Base-by-base conservation (phyloP, 1,284 basidiomycete genomes). In the Moesziomyces sp. region DNA sequence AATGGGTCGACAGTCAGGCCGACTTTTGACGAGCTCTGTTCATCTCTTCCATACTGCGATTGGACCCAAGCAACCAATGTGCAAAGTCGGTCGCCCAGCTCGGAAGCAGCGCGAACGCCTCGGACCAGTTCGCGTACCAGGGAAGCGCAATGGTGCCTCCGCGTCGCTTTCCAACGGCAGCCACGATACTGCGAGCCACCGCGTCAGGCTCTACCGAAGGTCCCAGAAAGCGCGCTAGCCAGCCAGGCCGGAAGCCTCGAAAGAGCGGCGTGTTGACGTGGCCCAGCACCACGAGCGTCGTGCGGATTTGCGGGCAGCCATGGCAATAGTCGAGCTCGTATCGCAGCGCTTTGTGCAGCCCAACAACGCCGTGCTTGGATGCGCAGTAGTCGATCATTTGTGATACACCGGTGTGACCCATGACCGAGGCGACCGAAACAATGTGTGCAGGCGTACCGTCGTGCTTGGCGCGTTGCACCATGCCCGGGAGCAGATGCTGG, bases 401-500 rank as follows among this genome's bases (percentile, higher is more conserved):
- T 23, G 91, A 91, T 53, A 89, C 87, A 10, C 91, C 92, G 18
- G 89, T 87, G 65, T 92, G 85, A 3, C 92, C 91, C 84, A 93
- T 86, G 5, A 93, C 88, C 18, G 93, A 96, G 8, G 92, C 74
- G 13, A 69, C 68, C 13, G 77, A 76, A 11, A 93, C 92, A 71
- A 99, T 89, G 82, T 99, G 96, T 0, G 95, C 95, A 1, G 85
- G 85, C 46, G 91, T 91, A 34, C 86, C 86, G 74, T 89, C 88
- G 50, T 30, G 19, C 45, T 60, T 52, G 45, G 52, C 58, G 3
- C 49, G 52, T 43, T 57, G 54, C 19, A 98, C 87, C 90, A 99
- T 92, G 42, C 88, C 88, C 1, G 96, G 96, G n/a, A 99, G 87
- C 87, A 98, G 97, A 1, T 92, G 91, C 80, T 95, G 94, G 46